Base-by-base conservation (phyloP, 2,329 filamentous ascomycete species). In the Ciborinia camelliae region DNA sequence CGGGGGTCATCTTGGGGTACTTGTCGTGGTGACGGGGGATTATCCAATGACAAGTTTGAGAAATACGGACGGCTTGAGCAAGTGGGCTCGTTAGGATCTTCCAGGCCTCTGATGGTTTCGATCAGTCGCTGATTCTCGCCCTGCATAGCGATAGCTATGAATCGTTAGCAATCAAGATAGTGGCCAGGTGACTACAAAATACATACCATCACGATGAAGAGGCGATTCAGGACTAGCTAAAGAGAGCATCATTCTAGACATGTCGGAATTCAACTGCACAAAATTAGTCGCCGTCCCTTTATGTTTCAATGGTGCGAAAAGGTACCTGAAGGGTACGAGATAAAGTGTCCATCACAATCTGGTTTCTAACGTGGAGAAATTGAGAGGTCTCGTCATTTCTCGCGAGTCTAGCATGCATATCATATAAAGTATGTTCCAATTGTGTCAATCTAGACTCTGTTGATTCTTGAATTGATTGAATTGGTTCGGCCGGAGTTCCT, bases 11-110 rank as follows among this genome's bases (percentile, higher is more conserved):
- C 93, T 73, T 93, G 90, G 12, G 92, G 86, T 69, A 93, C 79
- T 77, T 97, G 93, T 68, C 92, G 87, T 26, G 94, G 94, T 48
- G 94, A 98, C 14, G 93, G 92, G 1, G 89, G 85, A 67, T 90
- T 88, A 68, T 93, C 90, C 30, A 90, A 73, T 6, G 79, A 77
- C 63, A 81, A 78, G 70, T 82, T 84, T 51, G 84, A 79, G 70
- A 91, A 88, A 76, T 87, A 90, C 55, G 85, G 82, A 68, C 86
- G 87, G 66, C 87, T 86, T 39, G 84, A 84, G 72, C 87, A 83
- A 55, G 85, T 80, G 66, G 81, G 81, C 65, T 96, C 92, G 65
- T 88, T 86, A 43, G 87, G 83, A 70, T 90, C 86, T 52, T 88
- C 86, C 39, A 85, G 76, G 20, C 80, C 76, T 63, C 85, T 80